phyloP scores from a whole-genome alignment of 2,329 filamentous ascomycete genomes.

The Fusarium transvaalense region DNA sequence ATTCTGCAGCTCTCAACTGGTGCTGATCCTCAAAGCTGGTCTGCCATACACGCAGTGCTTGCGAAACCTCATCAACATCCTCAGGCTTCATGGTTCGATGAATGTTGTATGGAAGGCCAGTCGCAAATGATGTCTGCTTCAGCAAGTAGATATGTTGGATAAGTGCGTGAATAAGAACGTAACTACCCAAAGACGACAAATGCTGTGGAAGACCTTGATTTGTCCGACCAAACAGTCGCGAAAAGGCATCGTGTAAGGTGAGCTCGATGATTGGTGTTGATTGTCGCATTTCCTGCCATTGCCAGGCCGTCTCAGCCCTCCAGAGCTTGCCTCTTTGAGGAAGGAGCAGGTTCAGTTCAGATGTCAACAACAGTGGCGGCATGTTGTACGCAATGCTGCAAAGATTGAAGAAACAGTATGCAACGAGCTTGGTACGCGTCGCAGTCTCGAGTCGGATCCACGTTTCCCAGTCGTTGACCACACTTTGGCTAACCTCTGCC shows the following conservation, averaged over 20 bases:
- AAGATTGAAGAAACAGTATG: slow-evolving; percentile 73
- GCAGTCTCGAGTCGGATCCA: slow-evolving; percentile 70
- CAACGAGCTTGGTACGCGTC: slow-evolving; percentile 70
- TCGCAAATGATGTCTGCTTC: slow-evolving; percentile 70
- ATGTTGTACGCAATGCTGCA: slow-evolving; percentile 73
- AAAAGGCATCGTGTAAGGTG: slow-evolving; percentile 68
- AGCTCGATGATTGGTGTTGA: slow-evolving; percentile 64
- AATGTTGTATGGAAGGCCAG: slow-evolving; percentile 62
- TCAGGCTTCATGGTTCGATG: slow-evolving; percentile 65
- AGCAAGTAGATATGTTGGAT: slow-evolving; percentile 79
- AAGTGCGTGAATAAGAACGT: slow-evolving; percentile 77
- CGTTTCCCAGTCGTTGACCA: slow-evolving; percentile 66
- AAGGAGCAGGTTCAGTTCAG: slow-evolving; percentile 67
- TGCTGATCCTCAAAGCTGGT: slow-evolving; percentile 69
- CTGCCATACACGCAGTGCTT: slow-evolving; percentile 70
- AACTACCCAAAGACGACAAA: slow-evolving; percentile 74
- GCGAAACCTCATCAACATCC: slow-evolving; percentile 68
- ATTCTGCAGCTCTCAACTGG: slow-evolving; percentile 63
- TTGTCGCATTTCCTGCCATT: slow-evolving; percentile 70
- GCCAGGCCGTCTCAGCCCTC: slow-evolving; percentile 68
- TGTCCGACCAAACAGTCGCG: slow-evolving; percentile 65
- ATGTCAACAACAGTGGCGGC: slow-evolving; percentile 68
- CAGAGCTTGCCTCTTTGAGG: slow-evolving; percentile 68
- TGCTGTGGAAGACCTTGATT: slow-evolving; percentile 62
- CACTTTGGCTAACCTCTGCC: slow-evolving; percentile 61